A percentile compares a stretch with the other conserved stretches of the same genome.
Evolutionary conservation across 73 alveolate species (phyloP).

Genomic region (Effrenium voratum): DNA sequence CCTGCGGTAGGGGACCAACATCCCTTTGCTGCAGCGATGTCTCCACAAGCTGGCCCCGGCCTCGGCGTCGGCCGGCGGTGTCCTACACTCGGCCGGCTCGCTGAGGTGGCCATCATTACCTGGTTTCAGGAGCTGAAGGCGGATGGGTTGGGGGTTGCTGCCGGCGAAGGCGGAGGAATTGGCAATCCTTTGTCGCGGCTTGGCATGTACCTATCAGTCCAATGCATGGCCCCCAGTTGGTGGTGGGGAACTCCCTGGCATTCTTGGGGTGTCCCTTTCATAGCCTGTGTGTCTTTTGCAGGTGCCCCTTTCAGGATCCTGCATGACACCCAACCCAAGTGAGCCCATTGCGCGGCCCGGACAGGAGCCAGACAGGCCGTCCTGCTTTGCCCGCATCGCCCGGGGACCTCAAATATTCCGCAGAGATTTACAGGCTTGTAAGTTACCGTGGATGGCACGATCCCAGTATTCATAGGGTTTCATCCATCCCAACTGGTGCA

Average conservation of each 20-base stretch:
- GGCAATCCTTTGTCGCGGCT: too few relatives aligned
- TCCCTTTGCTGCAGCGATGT: neutral
- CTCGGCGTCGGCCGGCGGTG: too few relatives aligned
- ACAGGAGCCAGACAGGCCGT: conserved; percentile 65
- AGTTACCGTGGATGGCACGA: neutral
- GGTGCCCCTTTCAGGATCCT: too few relatives aligned
- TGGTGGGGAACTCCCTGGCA: too few relatives aligned
- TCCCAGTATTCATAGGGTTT: neutral
- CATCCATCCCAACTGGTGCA: neutral
- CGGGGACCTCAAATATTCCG: neutral
- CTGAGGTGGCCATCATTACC: neutral
- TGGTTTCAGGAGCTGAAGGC: conserved; percentile 44
- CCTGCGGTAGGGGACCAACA: conserved; percentile 43
- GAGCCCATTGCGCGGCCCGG: too few relatives aligned
- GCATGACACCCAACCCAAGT: too few relatives aligned
- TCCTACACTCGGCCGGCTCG: too few relatives aligned
- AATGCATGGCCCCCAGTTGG: too few relatives aligned
- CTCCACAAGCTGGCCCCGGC: neutral
- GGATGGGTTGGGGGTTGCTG: neutral
- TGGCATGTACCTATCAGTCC: too few relatives aligned
- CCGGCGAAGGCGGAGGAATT: too few relatives aligned
- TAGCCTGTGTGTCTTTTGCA: too few relatives aligned
- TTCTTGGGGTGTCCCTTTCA: too few relatives aligned
- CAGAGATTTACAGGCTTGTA: neutral
- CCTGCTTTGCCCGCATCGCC: conserved; percentile 46